A percentile compares a stretch with the other conserved stretches of the same genome.
These are phyloP conservation scores for Cercophora newfieldiana DNA, from an alignment of 495 filamentous ascomycete genomes.

Conservation along the genomic window DNA sequence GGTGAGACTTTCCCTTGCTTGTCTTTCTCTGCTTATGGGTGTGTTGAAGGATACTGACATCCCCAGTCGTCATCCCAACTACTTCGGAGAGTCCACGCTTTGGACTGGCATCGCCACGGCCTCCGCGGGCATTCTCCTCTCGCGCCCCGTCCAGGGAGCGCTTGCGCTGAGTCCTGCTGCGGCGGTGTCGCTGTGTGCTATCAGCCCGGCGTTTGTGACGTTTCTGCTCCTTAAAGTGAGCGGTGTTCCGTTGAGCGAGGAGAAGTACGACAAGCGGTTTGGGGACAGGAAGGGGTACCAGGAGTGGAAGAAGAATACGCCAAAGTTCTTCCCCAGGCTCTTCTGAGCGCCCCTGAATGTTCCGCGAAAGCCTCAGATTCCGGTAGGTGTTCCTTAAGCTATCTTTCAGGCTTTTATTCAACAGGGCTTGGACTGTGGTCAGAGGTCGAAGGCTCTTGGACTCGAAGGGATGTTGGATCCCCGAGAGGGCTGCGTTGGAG, in stretches of 20 bases:
- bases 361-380: too few relatives aligned
- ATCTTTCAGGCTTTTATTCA: too few relatives aligned
- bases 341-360: conserved; percentile 22
- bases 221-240: conserved; percentile 61
- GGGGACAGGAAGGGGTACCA: conserved; percentile 65
- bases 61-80: conserved; percentile 62
- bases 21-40: background rate
- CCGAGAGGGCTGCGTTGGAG: too few relatives aligned
- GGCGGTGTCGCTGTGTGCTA: conserved; percentile 48
- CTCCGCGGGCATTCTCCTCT: conserved; percentile 51
- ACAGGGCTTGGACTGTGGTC: too few relatives aligned
- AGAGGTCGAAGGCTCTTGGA: too few relatives aligned
- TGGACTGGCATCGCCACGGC: conserved; percentile 62
- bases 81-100: conserved; percentile 64
- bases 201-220: conserved; percentile 62
- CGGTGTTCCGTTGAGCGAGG: conserved; percentile 62
- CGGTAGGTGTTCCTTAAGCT: too few relatives aligned
- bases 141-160: conserved; percentile 43
- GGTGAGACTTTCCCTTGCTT: conserved; percentile 27
- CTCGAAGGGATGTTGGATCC: too few relatives aligned
- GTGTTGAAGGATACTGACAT: background rate
- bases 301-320: conserved; percentile 65
- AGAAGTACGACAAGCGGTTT: conserved; percentile 64
- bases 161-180: conserved; percentile 50
- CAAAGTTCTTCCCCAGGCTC: conserved; percentile 64